Evolutionary conservation across 257 asterid species (phyloP).

Genomic region (Jaltomata sinuosa): DNA sequence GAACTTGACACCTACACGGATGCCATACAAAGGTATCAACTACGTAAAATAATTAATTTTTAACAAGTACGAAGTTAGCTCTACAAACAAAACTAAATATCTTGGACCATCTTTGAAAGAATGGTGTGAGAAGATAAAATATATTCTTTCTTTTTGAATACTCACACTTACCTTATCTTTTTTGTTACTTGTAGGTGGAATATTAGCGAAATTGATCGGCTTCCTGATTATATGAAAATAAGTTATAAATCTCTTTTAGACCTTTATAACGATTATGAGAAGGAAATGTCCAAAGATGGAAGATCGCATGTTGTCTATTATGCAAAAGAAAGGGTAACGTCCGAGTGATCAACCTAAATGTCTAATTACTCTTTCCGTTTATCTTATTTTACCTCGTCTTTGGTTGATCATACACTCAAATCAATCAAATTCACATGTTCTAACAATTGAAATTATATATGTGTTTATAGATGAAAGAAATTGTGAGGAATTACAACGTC

Average conservation of each 20-base stretch:
- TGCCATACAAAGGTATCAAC: conserved; percentile 4
- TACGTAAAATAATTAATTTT: too few relatives aligned
- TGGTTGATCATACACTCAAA: not conserved
- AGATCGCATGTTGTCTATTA: not conserved
- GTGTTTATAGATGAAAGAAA: too few relatives aligned
- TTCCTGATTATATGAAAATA: not conserved
- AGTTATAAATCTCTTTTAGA: not conserved
- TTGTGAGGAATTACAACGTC: too few relatives aligned
- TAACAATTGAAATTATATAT: too few relatives aligned
- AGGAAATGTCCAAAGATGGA: not conserved
- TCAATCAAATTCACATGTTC: too few relatives aligned
- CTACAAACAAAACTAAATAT: too few relatives aligned
- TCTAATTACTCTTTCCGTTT: not conserved
- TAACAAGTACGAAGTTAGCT: too few relatives aligned
- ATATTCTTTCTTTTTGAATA: not conserved
- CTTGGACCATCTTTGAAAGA: too few relatives aligned
- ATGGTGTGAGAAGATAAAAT: too few relatives aligned
- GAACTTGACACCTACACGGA: not conserved
- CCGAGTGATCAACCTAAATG: not conserved
- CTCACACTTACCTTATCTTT: not conserved
- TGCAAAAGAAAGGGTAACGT: not conserved
- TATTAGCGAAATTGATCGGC: not conserved
- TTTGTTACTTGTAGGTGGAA: not conserved
- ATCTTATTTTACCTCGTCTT: not conserved
- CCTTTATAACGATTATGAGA: not conserved